These are phyloP conservation scores for Lumnitzera racemosa DNA, from an alignment of 345 rosid species.

Conservation along the genomic window DNA sequence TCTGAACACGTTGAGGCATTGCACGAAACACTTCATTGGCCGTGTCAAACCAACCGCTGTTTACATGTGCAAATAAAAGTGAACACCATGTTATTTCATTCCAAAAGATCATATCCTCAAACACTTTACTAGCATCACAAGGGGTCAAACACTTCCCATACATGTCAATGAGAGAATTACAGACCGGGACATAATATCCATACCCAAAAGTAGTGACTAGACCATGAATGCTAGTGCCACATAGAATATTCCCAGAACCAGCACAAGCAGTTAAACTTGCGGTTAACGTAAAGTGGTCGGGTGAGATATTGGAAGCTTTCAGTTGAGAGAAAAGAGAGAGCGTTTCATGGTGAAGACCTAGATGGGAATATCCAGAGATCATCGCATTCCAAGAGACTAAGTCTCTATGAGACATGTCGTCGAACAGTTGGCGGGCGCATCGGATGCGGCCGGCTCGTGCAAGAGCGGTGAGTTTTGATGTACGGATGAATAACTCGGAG, in stretches of 20 bases:
- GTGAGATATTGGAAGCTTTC: constrained; percentile 26
- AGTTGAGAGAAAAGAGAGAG: constrained; percentile 37
- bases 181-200: constrained; percentile 36
- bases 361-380: constrained; percentile 53
- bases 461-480: constrained; percentile 37
- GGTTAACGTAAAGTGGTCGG: constrained; percentile 63
- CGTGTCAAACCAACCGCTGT: constrained; percentile 24
- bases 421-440: constrained; percentile 62
- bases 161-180: constrained; percentile 64
- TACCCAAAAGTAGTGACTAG: constrained; percentile 36
- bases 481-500: constrained; percentile 26
- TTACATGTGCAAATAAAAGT: constrained; percentile 55
- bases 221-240: constrained; percentile 46
- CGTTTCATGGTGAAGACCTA: constrained; percentile 49
- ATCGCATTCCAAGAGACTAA: constrained; percentile 67
- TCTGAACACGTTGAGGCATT: constrained; percentile 43
- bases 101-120: constrained; percentile 32
- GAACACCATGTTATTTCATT: constrained; percentile 91
- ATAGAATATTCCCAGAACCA: constrained; percentile 22
- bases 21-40: constrained; percentile 34
- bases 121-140: constrained; percentile 41
- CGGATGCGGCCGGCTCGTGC: constrained; percentile 35
- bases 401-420: constrained; percentile 53
- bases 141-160: constrained; percentile 65
- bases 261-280: constrained; percentile 55